Percentiles rank a stretch among this genome's conserved stretches.
These are phyloP conservation scores for Tolypocladium ophioglossoides DNA, from an alignment of 2,329 filamentous ascomycete genomes.

Conservation along the genomic window DNA sequence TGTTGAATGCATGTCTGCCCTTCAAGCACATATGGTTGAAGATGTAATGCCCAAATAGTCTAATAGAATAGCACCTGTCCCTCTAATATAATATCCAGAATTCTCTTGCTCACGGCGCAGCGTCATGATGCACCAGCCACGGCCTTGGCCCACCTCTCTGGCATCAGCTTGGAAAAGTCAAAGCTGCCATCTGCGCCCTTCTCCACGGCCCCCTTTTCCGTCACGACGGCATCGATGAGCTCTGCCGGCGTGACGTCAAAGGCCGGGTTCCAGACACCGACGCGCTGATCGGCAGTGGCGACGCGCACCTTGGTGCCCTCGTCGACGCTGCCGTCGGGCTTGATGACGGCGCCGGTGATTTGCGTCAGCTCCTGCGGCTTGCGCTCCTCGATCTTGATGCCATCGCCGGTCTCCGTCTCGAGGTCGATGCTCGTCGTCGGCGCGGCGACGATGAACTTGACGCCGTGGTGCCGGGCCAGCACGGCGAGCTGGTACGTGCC, in stretches of 20 bases:
- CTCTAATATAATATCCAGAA: not conserved
- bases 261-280: conserved; percentile 90
- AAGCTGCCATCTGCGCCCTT: conserved; percentile 65
- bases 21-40: not conserved
- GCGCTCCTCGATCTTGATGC: conserved; percentile 87
- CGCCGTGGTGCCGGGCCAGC: conserved; percentile 74
- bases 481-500: conserved; percentile 90
- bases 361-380: conserved; percentile 72
- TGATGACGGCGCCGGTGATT: conserved; percentile 65
- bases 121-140: conserved; percentile 5
- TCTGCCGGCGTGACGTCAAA: conserved; percentile 90
- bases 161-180: conserved; percentile 46
- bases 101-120: not conserved
- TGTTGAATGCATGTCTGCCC: not conserved
- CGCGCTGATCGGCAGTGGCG: conserved; percentile 66
- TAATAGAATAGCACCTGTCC: not conserved
- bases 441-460: conserved; percentile 92
- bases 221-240: conserved; percentile 89
- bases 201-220: conserved; percentile 78
- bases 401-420: conserved; percentile 61
- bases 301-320: conserved; percentile 56
- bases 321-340: conserved; percentile 52
- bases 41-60: not conserved
- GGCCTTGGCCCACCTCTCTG: conserved; percentile 38
- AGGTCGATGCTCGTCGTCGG: conserved; percentile 92